phyloP scores from a whole-genome alignment of 768 basidiomycete genomes.

The Astraeus odoratus region DNA sequence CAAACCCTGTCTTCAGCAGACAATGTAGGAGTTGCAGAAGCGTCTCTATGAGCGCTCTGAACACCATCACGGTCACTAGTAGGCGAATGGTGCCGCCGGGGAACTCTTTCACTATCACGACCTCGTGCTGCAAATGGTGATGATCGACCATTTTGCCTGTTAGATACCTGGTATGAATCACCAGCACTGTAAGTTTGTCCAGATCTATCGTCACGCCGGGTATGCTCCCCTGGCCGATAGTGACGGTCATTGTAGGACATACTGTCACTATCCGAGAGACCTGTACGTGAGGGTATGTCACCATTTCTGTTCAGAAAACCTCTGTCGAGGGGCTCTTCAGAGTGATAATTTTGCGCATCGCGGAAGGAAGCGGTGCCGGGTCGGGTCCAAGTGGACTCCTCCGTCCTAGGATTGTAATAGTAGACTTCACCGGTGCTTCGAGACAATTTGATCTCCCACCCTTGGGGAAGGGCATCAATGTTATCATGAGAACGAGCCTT shows the following conservation, averaged over 20 bases:
- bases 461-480: conserved; percentile 39
- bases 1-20: conserved; percentile 22
- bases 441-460: conserved; percentile 55
- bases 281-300: conserved; percentile 21
- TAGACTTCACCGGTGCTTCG: conserved; percentile 43
- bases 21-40: conserved; percentile 10
- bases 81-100: conserved; percentile 20
- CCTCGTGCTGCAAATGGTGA: conserved; percentile 17
- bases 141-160: conserved; percentile 14
- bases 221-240: conserved; percentile 45
- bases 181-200: conserved; percentile 14
- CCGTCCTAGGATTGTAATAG: conserved; percentile 52
- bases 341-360: conserved; percentile 18
- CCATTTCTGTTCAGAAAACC: conserved; percentile 17
- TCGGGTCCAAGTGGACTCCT: conserved; percentile 51
- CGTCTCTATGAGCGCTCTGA: conserved; percentile 16
- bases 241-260: conserved; percentile 58
- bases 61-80: conserved; percentile 18
- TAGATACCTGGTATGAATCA: conserved; percentile 24
- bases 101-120: conserved; percentile 19
- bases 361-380: conserved; percentile 33
- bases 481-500: conserved; percentile 21
- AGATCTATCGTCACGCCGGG: conserved; percentile 23
- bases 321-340: conserved; percentile 24
- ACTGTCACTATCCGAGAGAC: conserved; percentile 21